A percentile compares a stretch with the other conserved stretches of the same genome.
Conservation (phyloP, 148 eudicot species). For the Cornus florida region DNA sequence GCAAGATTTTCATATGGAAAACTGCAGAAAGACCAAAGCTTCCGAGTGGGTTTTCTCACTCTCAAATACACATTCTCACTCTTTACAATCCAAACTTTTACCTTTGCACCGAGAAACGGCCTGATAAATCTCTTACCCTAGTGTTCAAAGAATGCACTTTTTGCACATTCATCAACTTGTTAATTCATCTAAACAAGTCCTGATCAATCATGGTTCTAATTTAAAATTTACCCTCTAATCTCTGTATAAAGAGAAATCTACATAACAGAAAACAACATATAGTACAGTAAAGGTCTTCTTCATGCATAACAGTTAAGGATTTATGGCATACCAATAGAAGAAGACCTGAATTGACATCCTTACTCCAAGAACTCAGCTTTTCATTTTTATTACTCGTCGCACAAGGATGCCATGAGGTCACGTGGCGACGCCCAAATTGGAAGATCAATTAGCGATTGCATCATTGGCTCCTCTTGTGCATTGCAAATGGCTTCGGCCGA, state of each 20-base stretch:
- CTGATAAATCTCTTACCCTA: not conserved
- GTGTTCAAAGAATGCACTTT: not conserved
- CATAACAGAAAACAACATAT: not conserved
- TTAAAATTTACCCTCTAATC: not conserved
- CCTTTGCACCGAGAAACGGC: too few relatives aligned
- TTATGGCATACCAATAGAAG: too few relatives aligned
- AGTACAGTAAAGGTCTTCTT: not conserved
- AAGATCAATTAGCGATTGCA: conserved; percentile 42
- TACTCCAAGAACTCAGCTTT: not conserved
- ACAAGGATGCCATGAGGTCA: conserved; percentile 55
- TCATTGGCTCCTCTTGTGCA: conserved; percentile 46
- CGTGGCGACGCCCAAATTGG: conserved; percentile 61
- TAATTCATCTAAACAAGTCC: not conserved
- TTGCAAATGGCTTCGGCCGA: conserved; percentile 57
- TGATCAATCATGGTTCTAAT: not conserved
- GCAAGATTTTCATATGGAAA: too few relatives aligned
- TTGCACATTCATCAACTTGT: not conserved
- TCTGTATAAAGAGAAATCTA: not conserved
- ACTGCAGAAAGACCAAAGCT: too few relatives aligned
- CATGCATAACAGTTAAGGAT: not conserved
- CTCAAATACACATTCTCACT: too few relatives aligned
- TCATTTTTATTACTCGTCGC: conserved; percentile 27
- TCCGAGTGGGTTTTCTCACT: too few relatives aligned
- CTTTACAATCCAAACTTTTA: too few relatives aligned
- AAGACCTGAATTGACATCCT: not conserved